Evolutionary conservation across 805 yeast genomes (phyloP).

Genomic region (Danielia oregonensis): DNA sequence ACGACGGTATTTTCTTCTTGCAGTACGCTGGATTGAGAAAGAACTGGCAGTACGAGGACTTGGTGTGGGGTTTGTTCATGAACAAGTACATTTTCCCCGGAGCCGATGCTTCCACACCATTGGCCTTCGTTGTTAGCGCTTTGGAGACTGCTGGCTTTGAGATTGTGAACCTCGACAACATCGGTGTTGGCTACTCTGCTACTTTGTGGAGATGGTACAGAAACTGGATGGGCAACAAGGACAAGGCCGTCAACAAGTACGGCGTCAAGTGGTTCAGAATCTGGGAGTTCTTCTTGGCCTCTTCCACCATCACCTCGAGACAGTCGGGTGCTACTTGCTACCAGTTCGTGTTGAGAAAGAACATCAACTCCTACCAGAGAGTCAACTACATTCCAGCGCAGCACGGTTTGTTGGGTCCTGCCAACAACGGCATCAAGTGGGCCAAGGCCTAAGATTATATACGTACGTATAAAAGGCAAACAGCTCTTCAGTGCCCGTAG

Average conservation of each 20-base stretch:
- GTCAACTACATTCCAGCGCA: constrained; percentile 76
- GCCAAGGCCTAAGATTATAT: constrained; percentile 32
- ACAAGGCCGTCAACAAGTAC: constrained; percentile 69
- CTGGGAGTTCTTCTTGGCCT: constrained; percentile 88
- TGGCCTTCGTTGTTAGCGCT: constrained; percentile 72
- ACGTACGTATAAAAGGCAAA: no score
- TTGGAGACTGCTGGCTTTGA: constrained; percentile 87
- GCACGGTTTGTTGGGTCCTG: constrained; percentile 64
- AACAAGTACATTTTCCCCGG: constrained; percentile 96
- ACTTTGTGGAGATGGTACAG: constrained; percentile 93
- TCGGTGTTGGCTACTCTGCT: constrained; percentile 90
- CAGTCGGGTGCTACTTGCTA: constrained; percentile 92
- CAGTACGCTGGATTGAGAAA: constrained; percentile 91
- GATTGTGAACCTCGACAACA: constrained; percentile 76
- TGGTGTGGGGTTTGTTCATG: constrained; percentile 93
- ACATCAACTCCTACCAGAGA: constrained; percentile 79
- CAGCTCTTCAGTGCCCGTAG: no score
- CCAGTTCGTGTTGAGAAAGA: constrained; percentile 89
- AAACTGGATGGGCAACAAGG: constrained; percentile 86
- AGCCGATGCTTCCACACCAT: constrained; percentile 94
- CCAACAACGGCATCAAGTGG: constrained; percentile 56
- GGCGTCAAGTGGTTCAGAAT: constrained; percentile 89
- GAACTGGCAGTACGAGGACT: constrained; percentile 91
- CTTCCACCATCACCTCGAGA: constrained; percentile 79
- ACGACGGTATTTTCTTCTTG: constrained; percentile 82